Percentiles rank a stretch among this genome's conserved stretches.
phyloP scores from a whole-genome alignment of 352 stramenopile genomes.

The Aphanomyces cochlioides region DNA sequence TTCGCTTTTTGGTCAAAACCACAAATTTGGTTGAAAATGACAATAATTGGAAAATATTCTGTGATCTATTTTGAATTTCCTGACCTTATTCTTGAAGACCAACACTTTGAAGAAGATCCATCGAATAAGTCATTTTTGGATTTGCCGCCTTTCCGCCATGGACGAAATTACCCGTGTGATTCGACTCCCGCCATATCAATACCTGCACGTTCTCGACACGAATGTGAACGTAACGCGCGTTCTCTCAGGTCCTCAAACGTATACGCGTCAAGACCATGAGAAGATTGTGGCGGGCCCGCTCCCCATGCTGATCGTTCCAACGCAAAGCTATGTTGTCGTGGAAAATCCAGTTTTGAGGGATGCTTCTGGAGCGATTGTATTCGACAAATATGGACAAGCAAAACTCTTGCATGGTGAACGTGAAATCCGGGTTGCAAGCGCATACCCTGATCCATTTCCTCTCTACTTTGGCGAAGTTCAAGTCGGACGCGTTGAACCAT shows the following conservation, averaged over 20 bases:
- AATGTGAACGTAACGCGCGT: conserved; percentile 82
- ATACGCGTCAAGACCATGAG: conserved; percentile 78
- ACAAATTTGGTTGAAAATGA: too few species aligned
- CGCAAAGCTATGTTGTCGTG: conserved; percentile 76
- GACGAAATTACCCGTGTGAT: conserved; percentile 51
- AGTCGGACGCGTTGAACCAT: conserved; percentile 47
- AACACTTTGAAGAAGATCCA: too few species aligned
- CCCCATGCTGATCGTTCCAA: conserved; percentile 74
- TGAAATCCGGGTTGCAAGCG: conserved; percentile 68
- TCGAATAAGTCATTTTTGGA: too few species aligned
- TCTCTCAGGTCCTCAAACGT: conserved; percentile 67
- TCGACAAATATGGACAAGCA: conserved; percentile 63
- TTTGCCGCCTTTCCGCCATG: not conserved
- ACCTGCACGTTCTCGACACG: conserved; percentile 79
- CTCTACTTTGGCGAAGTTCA: conserved; percentile 69
- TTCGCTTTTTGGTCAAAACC: too few species aligned
- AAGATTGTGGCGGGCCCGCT: conserved; percentile 55
- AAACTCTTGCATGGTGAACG: conserved; percentile 77
- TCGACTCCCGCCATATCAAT: conserved; percentile 74
- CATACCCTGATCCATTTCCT: conserved; percentile 74
- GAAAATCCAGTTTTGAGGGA: conserved; percentile 58
- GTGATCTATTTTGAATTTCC: too few species aligned
- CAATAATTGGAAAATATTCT: too few species aligned
- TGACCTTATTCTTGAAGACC: too few species aligned
- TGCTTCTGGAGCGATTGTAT: conserved; percentile 46